Evolutionary conservation across 2,329 filamentous ascomycete genomes (phyloP), one percentile per base, ranked within the genome.

Genomic region (Aspergillus sp.): DNA sequence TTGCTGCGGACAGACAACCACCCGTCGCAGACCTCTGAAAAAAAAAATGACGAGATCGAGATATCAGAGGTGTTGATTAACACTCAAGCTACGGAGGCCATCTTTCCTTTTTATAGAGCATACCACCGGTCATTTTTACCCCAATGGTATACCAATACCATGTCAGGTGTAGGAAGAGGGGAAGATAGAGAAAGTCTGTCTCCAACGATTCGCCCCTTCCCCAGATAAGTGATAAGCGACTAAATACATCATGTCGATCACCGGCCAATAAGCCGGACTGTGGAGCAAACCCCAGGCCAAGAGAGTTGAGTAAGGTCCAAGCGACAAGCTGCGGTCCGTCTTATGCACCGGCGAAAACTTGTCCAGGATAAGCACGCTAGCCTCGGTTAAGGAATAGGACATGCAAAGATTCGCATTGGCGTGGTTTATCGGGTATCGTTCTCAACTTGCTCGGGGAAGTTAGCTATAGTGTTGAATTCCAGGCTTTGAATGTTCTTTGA

Each of bases 241-340:
- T 12, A 36, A 47, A n/a, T 20, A 47, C 20, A 55, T 4, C 10
- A n/a, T 46, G 53, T 45, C 18, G 54, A 59, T 52, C 50, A 24
- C 53, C 24, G 22, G 18, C 22, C 32, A 24, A 50, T 31, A 31
- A 29, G 49, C 26, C 47, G 24, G 39, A 57, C 20, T 49, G 55
- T 39, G 46, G 55, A 53, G 55, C 45, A 55, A 54, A 36, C 46
- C 56, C 49, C 46, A 29, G 45, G 50, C 24, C 24, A 47, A 32
- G 22, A 42, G 24, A 53, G n/a, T 49, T 22, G 54, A 20, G 60
- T 62, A 62, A 62, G 60, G 60, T 62, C 60, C 60, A 62, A 60
- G 60, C 60, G 60, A 60, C 46, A 29, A 26, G 55, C 47, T 42
- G 24, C 36, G 49, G 16, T 45, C 52, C 52, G 31, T 24, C 22